Base-by-base conservation (phyloP, 2,329 filamentous ascomycete genomes). In the Aspergillus glaucus region DNA sequence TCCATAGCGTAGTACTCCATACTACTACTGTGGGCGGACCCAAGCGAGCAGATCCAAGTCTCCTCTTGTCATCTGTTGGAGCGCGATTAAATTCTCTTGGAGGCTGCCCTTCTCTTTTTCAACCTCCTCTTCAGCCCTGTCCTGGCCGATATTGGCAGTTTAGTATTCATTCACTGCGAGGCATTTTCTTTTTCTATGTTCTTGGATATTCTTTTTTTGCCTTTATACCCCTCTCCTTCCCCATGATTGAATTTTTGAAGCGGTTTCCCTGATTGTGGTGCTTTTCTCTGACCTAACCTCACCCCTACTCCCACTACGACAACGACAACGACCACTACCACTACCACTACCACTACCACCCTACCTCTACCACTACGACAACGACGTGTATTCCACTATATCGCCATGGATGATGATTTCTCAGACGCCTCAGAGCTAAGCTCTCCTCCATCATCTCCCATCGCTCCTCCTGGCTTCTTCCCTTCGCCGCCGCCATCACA, bases 401-500 rank as follows among this genome's bases (percentile, higher is more conserved):
- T 59, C 43, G 46, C 45, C 45, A 63, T 66, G 55, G 58, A 61
- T 28, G 50, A 56, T 39, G 62, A 63, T 49, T 49, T 65, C 17
- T 70, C 66, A 17, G 68, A 70, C 40, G 51, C 62, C 14, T 73
- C 71, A 22, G 65, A 67, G 40, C 60, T 74, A 46, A 75, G 71
- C 53, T 73, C 71, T 43, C 60, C 62, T 49, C 68, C 66, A n/a
- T 56, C 62, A 37, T 73, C 69, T 15, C 67, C 69, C 14, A 58
- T 57, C 45, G 59, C 69, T 32, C 68, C 70, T 40, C 62, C 66
- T 17, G 63, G 55, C 45, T 67, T 65, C 59, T 69, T 65, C 58
- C 65, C 65, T 49, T 72, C 70, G 50, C 70, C 72, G 50, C 68
- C 72, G 47, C 71, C 69, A 41, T 74, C 72, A 14, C 69, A 72